Conservation (phyloP, 345 rosid genomes). For the Pseudoturritis turrita region DNA sequence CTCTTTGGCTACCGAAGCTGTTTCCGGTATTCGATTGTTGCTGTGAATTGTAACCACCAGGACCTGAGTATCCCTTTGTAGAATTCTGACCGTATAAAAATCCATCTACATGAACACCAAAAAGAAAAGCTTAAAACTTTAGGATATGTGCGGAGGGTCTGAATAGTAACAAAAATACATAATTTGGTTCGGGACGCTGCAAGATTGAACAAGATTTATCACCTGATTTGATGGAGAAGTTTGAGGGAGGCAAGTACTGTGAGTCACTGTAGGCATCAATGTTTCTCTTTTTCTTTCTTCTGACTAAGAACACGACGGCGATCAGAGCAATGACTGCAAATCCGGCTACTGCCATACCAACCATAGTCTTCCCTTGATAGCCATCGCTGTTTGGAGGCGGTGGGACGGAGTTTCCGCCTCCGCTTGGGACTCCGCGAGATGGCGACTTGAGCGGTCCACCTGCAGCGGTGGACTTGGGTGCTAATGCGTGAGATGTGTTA, state of each 20-base stretch:
- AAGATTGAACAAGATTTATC: not conserved
- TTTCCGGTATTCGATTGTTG: constrained; percentile 31
- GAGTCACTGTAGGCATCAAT: constrained; percentile 21
- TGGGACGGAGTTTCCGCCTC: not conserved
- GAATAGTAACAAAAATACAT: too few species aligned
- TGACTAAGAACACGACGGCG: constrained; percentile 37
- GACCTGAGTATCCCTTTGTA: constrained; percentile 35
- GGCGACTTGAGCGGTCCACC: constrained; percentile 23
- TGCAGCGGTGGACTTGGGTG: constrained; percentile 15
- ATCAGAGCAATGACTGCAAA: constrained; percentile 48
- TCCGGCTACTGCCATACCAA: constrained; percentile 45
- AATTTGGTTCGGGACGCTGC: too few species aligned
- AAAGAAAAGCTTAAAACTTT: too few species aligned
- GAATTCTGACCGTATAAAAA: constrained; percentile 45
- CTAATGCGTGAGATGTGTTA: constrained; percentile 16
- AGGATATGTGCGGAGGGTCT: too few species aligned
- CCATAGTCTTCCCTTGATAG: constrained; percentile 20
- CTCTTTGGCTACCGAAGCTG: constrained; percentile 36
- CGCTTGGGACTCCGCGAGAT: constrained; percentile 1
- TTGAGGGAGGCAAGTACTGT: constrained; percentile 47
- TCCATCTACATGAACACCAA: constrained; percentile 42
- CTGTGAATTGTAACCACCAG: constrained; percentile 38
- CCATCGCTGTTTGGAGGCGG: not conserved
- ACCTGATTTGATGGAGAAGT: constrained; percentile 55
- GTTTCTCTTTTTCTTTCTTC: constrained; percentile 44